Evolutionary conservation across 73 alveolate species (phyloP).

Genomic region (Stentor roeselii): DNA sequence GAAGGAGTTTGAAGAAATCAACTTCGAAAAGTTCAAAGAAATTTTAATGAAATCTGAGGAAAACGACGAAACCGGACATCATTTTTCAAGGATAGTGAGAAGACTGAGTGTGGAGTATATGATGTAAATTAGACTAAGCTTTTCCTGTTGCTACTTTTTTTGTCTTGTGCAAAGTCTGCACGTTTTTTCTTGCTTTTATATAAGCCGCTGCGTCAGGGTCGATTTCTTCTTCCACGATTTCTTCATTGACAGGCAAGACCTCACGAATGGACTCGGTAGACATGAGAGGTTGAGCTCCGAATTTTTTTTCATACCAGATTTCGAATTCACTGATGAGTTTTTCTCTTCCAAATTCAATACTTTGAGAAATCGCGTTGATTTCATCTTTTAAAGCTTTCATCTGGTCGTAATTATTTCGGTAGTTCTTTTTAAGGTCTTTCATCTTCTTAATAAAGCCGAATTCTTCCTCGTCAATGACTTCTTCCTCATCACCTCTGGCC

Average conservation of each 20-base stretch:
- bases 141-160: constrained; percentile 38
- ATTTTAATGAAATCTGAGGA: background rate
- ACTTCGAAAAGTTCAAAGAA: background rate
- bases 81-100: too few species aligned
- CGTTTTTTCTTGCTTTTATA: constrained; percentile 91
- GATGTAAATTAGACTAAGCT: too few species aligned
- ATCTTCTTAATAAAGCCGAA: constrained; percentile 75
- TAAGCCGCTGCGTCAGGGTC: constrained; percentile 96
- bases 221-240: constrained; percentile 62
- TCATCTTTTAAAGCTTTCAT: constrained; percentile 75
- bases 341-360: constrained; percentile 66
- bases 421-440: constrained; percentile 81
- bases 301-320: constrained; percentile 67
- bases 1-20: background rate
- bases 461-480: constrained; percentile 96
- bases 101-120: too few species aligned
- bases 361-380: constrained; percentile 60
- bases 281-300: constrained; percentile 46
- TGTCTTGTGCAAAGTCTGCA: constrained; percentile 72
- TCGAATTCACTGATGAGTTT: constrained; percentile 62
- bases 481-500: constrained; percentile 72
- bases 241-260: constrained; percentile 31
- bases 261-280: constrained; percentile 38
- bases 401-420: constrained; percentile 80
- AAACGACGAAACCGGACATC: background rate